Percentiles rank a stretch among this genome's conserved stretches.
Evolutionary conservation across 2,329 filamentous ascomycete species (phyloP).

Genomic region (Colletotrichum noveboracense): DNA sequence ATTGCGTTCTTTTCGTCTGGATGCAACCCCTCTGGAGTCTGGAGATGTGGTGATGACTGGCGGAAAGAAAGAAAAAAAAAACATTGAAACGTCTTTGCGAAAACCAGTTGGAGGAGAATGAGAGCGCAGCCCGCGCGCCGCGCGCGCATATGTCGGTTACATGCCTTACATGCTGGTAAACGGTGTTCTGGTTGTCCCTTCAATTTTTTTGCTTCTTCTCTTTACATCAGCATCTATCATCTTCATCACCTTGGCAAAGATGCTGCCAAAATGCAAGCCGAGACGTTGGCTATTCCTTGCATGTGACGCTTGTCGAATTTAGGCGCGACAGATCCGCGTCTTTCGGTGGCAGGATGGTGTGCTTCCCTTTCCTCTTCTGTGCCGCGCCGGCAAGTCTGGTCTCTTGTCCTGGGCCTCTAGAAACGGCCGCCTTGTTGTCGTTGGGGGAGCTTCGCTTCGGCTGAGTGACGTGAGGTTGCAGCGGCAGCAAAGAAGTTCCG

Average conservation of each 20-base stretch:
- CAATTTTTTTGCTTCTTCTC: not conserved
- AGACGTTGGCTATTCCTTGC: not conserved
- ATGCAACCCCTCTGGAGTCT: not conserved
- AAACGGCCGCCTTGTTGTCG: not conserved
- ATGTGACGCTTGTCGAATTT: not conserved
- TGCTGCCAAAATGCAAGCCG: not conserved
- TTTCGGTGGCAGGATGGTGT: not conserved
- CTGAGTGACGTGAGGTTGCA: constrained; percentile 16
- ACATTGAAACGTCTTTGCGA: not conserved
- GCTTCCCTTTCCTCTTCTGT: not conserved
- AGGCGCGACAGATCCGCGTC: constrained; percentile 1
- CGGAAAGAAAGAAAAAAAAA: not conserved
- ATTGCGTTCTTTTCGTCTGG: not conserved
- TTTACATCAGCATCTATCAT: constrained; percentile 23
- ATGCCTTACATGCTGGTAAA: not conserved
- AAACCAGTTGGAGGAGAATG: not conserved
- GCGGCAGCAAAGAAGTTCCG: not conserved
- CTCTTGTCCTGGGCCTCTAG: not conserved
- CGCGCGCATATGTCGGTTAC: not conserved
- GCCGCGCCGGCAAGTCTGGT: not conserved
- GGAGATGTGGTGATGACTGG: not conserved
- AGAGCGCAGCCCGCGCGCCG: not conserved
- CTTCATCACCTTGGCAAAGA: not conserved
- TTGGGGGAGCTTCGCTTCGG: not conserved
- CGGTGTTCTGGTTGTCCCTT: not conserved